Conservation (phyloP, 2,329 filamentous ascomycete genomes). For the Zymoseptoria crescenta region DNA sequence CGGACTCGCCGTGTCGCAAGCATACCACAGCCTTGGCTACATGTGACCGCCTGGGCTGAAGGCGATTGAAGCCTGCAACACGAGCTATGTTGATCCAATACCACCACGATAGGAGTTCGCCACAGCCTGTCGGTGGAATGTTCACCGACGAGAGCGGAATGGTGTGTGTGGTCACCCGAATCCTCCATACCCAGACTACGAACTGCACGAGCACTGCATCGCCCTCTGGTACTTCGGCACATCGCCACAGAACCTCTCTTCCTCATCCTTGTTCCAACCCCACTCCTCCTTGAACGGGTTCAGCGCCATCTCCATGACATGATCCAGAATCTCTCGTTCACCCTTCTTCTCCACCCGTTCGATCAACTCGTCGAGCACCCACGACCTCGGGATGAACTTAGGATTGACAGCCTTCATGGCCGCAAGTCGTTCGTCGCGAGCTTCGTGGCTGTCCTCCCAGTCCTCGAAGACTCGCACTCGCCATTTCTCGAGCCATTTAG, state of each 20-base stretch:
- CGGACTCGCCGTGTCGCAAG: too few species aligned
- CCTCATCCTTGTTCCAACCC: conserved; percentile 61
- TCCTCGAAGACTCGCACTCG: conserved; percentile 63
- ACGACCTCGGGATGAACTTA: conserved; percentile 82
- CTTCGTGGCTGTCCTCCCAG: conserved; percentile 52
- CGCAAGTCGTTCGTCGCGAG: conserved; percentile 55
- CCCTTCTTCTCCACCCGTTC: conserved; percentile 75
- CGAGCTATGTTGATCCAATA: not conserved
- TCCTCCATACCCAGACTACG: conserved; percentile 39
- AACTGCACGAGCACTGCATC: conserved; percentile 94
- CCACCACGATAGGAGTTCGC: not conserved
- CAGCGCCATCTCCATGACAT: conserved; percentile 74
- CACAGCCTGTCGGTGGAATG: not conserved
- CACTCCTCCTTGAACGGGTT: conserved; percentile 78
- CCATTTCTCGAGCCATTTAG: conserved; percentile 77
- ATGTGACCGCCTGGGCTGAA: too few species aligned
- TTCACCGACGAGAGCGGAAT: not conserved
- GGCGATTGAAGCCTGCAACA: too few species aligned
- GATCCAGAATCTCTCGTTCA: conserved; percentile 68
- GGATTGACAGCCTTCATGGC: conserved; percentile 86
- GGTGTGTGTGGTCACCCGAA: not conserved
- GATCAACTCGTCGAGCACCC: conserved; percentile 92
- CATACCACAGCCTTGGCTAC: too few species aligned
- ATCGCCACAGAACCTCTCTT: conserved; percentile 75
- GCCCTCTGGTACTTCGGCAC: conserved; percentile 69